These are phyloP conservation scores for Lactifluus pinguis DNA, from an alignment of 768 basidiomycete species.

Conservation along the genomic window DNA sequence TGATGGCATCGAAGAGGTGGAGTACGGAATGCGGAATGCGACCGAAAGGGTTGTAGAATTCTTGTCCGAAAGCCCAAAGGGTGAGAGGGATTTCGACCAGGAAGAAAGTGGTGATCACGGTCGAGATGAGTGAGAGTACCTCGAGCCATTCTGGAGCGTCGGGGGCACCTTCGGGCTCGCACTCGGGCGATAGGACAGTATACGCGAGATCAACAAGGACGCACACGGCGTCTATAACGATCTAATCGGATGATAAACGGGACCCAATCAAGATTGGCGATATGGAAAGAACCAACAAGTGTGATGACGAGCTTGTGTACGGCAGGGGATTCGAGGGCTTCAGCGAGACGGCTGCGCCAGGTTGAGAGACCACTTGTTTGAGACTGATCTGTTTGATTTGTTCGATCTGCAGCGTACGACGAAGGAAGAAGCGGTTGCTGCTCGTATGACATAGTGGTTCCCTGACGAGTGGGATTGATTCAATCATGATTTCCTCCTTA, in stretches of 20 bases:
- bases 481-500: no score
- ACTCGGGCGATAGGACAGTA: slow-evolving; percentile 49
- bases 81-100: slow-evolving; percentile 67
- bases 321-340: slow-evolving; percentile 8
- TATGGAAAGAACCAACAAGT: slow-evolving; percentile 2
- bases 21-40: slow-evolving; percentile 44
- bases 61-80: slow-evolving; percentile 55
- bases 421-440: slow-evolving; percentile 24
- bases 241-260: slow-evolving; percentile 27
- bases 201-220: slow-evolving; percentile 68
- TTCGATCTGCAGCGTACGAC: neutral
- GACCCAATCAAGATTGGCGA: neutral
- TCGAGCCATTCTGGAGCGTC: slow-evolving; percentile 54
- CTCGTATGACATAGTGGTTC: slow-evolving; percentile 18
- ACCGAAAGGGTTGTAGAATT: slow-evolving; percentile 56
- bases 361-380: neutral
- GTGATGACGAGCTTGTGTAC: slow-evolving; percentile 20
- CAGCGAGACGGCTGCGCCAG: slow-evolving; percentile 7
- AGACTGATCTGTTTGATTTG: neutral
- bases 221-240: slow-evolving; percentile 54
- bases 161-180: slow-evolving; percentile 33
- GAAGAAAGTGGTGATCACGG: slow-evolving; percentile 64
- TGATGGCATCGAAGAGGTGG: slow-evolving; percentile 66
- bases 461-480: neutral
- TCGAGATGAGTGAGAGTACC: slow-evolving; percentile 50